Evolutionary conservation across 2,329 filamentous ascomycete species (phyloP).

Genomic region (Ophiostoma fasciatum): DNA sequence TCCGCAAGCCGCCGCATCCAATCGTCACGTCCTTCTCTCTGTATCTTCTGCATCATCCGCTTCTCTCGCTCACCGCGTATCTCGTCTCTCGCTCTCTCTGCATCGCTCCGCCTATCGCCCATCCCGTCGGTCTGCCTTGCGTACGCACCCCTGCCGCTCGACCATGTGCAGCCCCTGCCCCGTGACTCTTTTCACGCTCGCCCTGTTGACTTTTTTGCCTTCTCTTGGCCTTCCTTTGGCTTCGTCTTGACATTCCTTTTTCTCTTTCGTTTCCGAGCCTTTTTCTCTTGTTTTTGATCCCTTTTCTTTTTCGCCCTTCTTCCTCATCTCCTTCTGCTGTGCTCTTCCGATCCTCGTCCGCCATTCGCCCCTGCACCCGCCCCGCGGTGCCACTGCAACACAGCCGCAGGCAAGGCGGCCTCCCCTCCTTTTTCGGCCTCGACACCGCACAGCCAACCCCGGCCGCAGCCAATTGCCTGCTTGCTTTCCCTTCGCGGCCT

Average conservation of each 20-base stretch:
- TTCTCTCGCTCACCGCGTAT: background rate
- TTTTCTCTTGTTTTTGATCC: background rate
- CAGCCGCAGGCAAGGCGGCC: constrained; percentile 3
- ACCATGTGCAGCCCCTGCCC: background rate
- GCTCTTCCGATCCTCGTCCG: background rate
- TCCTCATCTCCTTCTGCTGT: background rate
- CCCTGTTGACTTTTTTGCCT: background rate
- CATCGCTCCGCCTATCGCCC: too few species aligned
- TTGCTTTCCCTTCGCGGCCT: constrained; percentile 1
- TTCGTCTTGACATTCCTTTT: too few species aligned
- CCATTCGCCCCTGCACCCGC: background rate
- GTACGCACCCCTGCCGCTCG: background rate
- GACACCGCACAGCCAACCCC: background rate
- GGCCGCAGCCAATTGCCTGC: constrained; percentile 2
- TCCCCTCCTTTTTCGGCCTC: constrained; percentile 5
- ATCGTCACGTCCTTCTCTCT: background rate
- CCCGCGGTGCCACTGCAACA: background rate
- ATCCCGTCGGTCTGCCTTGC: background rate
- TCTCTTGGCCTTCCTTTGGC: background rate
- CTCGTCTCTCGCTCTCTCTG: background rate
- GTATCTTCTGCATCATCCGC: background rate
- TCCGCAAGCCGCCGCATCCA: constrained; percentile 3
- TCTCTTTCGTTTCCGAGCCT: background rate
- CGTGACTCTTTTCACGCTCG: background rate
- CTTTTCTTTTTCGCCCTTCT: background rate